Base-by-base conservation (phyloP, 83 land plant species). In the Thuja plicata region DNA sequence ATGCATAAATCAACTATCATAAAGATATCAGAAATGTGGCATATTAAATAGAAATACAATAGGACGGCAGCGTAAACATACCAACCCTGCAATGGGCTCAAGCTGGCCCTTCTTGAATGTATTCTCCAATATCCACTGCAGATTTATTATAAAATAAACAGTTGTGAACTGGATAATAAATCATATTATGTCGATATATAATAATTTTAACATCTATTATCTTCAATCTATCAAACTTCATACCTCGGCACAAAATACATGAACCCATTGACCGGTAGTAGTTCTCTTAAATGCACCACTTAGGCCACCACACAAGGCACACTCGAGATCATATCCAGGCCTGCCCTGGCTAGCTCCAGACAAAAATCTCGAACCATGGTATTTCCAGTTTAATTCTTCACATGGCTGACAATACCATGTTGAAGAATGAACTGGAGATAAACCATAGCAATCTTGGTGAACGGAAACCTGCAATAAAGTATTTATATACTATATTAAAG, bases 201-300 rank as follows among this genome's bases (percentile, higher is more conserved):
- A 50, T 34, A 32, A 35, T 21, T 2, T 70, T 17, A 40, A 16
- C 43, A 87, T 9, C 3, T 35, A 70, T 87, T 16, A 70, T 32
- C 76, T 37, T 46, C 62, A 85, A 43, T 52, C 87, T 32, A 84
- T 34, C 10, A 57, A 38, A 34, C 27, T 38, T 48, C 79, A 87
- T 87, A 97, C 99, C 97, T 96, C 97, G 66, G 99, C 99, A 92
- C 99, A 98, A 87, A 97, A 97, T 52, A 97, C 97, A 91, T 98
- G 99, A 41, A 97, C 93, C 99, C 99, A 98, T 35, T 94, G 95
- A 37, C 95, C 99, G 91, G 94, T 93, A 24, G 86, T 88, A 45
- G 96, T 87, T 87, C 94, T 95, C 86, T 97, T 96, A 87, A 98
- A 94, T 82, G 99, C 99, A 90, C 99, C 99, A 83, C 89, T 85